Conservation (phyloP, 192 early-diverging fungal genomes). For the Coemansia sp. region DNA sequence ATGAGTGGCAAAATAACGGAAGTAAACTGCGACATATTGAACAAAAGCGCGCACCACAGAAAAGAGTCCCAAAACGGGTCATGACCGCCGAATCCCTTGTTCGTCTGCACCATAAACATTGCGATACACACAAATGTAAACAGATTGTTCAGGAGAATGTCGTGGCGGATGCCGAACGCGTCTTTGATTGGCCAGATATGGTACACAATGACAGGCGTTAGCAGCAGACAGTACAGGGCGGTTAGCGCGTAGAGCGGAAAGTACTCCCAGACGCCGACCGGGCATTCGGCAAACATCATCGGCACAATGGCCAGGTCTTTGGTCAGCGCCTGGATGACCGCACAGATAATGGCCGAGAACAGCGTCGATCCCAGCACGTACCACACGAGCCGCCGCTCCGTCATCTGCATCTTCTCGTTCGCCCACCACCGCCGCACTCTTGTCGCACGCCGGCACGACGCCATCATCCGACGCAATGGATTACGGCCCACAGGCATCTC, state of each 20-base stretch:
- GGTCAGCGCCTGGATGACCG: constrained; percentile 48
- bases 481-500: background rate
- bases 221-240: constrained; percentile 43
- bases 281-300: constrained; percentile 43
- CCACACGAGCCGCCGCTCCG: constrained; percentile 49
- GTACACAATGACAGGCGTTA: constrained; percentile 52
- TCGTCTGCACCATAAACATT: constrained; percentile 55
- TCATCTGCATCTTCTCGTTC: constrained; percentile 39
- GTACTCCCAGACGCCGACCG: constrained; percentile 56
- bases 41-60: constrained; percentile 46
- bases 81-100: constrained; percentile 38
- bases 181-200: constrained; percentile 55
- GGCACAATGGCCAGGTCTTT: constrained; percentile 46
- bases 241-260: constrained; percentile 48
- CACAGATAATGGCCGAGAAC: constrained; percentile 38
- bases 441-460: background rate
- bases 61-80: constrained; percentile 56
- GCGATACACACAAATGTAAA: constrained; percentile 50
- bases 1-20: constrained; percentile 50
- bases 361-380: constrained; percentile 39
- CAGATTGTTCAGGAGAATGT: constrained; percentile 52
- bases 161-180: constrained; percentile 50
- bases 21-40: constrained; percentile 55
- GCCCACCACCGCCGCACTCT: constrained; percentile 36
- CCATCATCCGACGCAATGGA: background rate